Evolutionary conservation across 371 early-diverging fungal species (phyloP).

Genomic region (Batkoa obscura): DNA sequence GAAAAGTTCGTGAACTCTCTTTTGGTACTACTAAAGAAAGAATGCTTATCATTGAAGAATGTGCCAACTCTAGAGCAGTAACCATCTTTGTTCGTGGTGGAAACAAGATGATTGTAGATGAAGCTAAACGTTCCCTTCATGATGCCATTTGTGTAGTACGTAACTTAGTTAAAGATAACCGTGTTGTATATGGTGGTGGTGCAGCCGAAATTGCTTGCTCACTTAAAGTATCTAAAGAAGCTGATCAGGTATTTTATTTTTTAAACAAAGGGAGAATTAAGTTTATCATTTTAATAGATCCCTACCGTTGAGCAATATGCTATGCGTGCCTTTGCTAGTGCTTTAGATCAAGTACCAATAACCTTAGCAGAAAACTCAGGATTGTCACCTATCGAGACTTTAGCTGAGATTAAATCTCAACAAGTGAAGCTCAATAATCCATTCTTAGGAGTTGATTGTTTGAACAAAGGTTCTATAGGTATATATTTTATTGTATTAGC

Average conservation of each 20-base stretch:
- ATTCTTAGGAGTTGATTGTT: slow-evolving; percentile 92
- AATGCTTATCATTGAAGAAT: slow-evolving; percentile 97
- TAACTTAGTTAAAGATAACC: slow-evolving; percentile 91
- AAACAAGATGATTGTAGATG: slow-evolving; percentile 99
- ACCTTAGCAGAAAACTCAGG: slow-evolving; percentile 97
- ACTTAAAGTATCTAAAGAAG: slow-evolving; percentile 78
- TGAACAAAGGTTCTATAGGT: slow-evolving; percentile 72
- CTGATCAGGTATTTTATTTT: slow-evolving; percentile 43
- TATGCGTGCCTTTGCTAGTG: slow-evolving; percentile 92
- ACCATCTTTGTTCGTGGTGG: slow-evolving; percentile 98
- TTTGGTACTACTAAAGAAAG: slow-evolving; percentile 98
- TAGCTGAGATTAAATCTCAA: slow-evolving; percentile 82
- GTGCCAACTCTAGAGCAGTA: slow-evolving; percentile 93
- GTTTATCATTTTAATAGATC: slow-evolving; percentile 18
- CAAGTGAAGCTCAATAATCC: slow-evolving; percentile 76
- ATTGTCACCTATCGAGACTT: slow-evolving; percentile 83
- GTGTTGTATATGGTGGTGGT: slow-evolving; percentile 99
- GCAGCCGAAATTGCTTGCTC: slow-evolving; percentile 95
- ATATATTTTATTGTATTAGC: slow-evolving; percentile 7
- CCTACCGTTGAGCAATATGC: slow-evolving; percentile 94
- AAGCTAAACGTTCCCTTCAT: slow-evolving; percentile 96
- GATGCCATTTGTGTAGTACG: slow-evolving; percentile 99
- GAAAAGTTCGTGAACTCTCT: slow-evolving; percentile 79
- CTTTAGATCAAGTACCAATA: slow-evolving; percentile 94
- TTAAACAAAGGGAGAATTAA: not conserved